A percentile compares a stretch with the other conserved stretches of the same genome.
Evolutionary conservation across 345 rosid species (phyloP).

Genomic region (Corymbia maculata): DNA sequence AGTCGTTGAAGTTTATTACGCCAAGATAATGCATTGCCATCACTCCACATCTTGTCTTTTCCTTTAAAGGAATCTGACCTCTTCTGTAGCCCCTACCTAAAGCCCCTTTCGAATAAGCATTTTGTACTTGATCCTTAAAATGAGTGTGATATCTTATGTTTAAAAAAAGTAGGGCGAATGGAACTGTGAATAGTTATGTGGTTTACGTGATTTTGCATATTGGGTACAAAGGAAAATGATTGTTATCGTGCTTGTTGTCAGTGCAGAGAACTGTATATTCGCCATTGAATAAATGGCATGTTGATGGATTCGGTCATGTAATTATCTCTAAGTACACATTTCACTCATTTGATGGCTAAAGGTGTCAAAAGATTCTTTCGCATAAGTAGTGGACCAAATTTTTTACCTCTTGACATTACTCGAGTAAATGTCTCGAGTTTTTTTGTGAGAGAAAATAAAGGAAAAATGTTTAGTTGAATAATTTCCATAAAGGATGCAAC

Average conservation of each 20-base stretch:
- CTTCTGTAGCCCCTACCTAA: background rate
- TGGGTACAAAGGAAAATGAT: background rate
- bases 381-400: accelerated
- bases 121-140: background rate
- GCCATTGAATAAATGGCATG: accelerated
- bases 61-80: background rate
- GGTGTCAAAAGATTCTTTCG: background rate
- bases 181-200: background rate
- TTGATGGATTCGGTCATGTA: background rate
- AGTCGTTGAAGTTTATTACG: background rate
- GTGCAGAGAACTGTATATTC: accelerated
- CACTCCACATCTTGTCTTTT: background rate
- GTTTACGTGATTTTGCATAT: background rate
- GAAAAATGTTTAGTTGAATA: background rate
- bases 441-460: background rate
- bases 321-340: background rate
- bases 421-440: accelerated
- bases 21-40: background rate
- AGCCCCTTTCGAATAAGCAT: accelerated
- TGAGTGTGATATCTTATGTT: background rate
- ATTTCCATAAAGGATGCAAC: background rate
- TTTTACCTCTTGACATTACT: background rate
- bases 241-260: accelerated
- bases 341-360: accelerated
- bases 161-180: accelerated